A percentile compares a stretch with the other conserved stretches of the same genome.
Evolutionary conservation across 1,139 yeast genomes (phyloP).

Genomic region (Protomyces arabidopsidicola): DNA sequence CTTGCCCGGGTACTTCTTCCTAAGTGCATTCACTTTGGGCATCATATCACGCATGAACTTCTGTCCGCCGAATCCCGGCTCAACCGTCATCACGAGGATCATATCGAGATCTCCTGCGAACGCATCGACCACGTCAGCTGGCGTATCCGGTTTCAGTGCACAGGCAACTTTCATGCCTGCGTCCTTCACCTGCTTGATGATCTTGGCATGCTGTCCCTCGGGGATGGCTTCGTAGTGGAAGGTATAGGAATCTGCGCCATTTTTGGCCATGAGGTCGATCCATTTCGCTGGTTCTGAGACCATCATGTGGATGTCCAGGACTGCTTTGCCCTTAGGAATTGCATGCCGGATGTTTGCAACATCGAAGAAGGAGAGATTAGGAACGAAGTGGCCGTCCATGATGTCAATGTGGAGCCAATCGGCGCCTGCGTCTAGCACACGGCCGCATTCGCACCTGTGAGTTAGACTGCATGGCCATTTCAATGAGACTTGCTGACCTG

Average conservation of each 20-base stretch:
- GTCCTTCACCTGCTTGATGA: conserved; percentile 68
- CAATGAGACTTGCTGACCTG: conserved; percentile 38
- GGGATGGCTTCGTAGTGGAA: conserved; percentile 97
- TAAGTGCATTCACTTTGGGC: conserved; percentile 74
- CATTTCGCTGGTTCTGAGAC: conserved; percentile 78
- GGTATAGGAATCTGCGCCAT: conserved; percentile 95
- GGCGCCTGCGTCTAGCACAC: conserved; percentile 69
- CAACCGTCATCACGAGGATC: conserved; percentile 67
- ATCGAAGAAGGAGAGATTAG: conserved; percentile 90
- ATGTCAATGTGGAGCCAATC: conserved; percentile 98
- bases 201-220: conserved; percentile 40
- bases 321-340: conserved; percentile 67
- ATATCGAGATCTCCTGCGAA: conserved; percentile 76
- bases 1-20: conserved; percentile 68
- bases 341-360: conserved; percentile 72
- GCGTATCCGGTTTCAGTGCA: conserved; percentile 91
- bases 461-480: conserved; percentile 43
- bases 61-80: conserved; percentile 54
- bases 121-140: conserved; percentile 76
- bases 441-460: conserved; percentile 80
- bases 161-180: conserved; percentile 92
- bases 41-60: conserved; percentile 92
- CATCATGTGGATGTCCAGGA: conserved; percentile 99
- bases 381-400: conserved; percentile 98
- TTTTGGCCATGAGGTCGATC: conserved; percentile 88